Conservation (phyloP, 805 yeast species). For the Metschnikowia kunwiensis region DNA sequence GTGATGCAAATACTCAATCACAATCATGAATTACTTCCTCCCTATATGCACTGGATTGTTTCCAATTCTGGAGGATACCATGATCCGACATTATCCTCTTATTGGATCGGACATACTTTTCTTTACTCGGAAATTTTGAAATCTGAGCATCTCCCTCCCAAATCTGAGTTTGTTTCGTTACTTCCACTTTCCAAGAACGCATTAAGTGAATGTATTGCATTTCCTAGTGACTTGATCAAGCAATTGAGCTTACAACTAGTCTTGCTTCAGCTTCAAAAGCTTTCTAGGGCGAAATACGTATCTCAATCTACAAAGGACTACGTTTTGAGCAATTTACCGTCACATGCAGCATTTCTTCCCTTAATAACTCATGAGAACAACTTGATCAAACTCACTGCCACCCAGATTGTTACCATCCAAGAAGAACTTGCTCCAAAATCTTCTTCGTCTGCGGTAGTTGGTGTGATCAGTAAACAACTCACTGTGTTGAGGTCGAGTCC, state of each 20-base stretch:
- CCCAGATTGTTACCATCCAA: conserved; percentile 42
- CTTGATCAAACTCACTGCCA: conserved; percentile 46
- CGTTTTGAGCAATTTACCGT: conserved; percentile 42
- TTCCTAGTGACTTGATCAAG: conserved; percentile 48
- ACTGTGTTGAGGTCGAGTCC: conserved; percentile 3
- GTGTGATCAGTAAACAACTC: conserved; percentile 9
- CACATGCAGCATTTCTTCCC: conserved; percentile 36
- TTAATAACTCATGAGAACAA: conserved; percentile 43
- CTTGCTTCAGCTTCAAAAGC: conserved; percentile 49
- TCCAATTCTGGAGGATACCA: conserved; percentile 62
- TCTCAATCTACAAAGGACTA: conserved; percentile 27
- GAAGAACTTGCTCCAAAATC: conserved; percentile 20
- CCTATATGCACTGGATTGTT: conserved; percentile 58
- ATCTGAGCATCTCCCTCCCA: conserved; percentile 49
- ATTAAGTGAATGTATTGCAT: conserved; percentile 52
- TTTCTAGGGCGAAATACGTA: conserved; percentile 21
- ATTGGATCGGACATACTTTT: conserved; percentile 76
- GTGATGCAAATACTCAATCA: conserved; percentile 47
- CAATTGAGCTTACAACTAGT: conserved; percentile 66
- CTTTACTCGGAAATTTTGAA: conserved; percentile 56
- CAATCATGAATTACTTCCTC: conserved; percentile 70
- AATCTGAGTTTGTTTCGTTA: conserved; percentile 59
- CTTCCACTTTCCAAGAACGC: conserved; percentile 56
- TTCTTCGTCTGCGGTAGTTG: conserved; percentile 18
- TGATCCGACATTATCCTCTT: conserved; percentile 76